Base-by-base conservation (phyloP, 148 eudicot species). In the Silene latifolia region DNA sequence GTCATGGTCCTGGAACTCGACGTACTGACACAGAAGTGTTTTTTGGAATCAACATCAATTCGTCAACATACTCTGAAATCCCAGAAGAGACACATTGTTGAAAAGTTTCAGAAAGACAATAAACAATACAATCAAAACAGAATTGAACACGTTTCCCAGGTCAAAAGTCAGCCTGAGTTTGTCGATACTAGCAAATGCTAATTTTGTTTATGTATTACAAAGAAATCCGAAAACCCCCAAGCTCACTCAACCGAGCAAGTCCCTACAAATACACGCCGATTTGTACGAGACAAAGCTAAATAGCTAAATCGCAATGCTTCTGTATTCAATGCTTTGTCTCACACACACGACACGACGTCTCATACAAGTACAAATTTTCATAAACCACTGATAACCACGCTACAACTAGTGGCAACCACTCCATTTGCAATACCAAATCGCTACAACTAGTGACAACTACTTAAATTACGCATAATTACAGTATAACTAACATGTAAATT, bases 41-140 rank as follows among this genome's bases (percentile, higher is more conserved):
- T 88, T 80, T 90, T 17, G 96, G 96, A 78, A 95, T 90, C 93
- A 87, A 72, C 88, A 76, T 86, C 32, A 78, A 89, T 77, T 92
- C 97, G 72, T 92, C 96, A 73, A 77, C 84, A 68, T 95, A 95
- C 79, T 95, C 98, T 95, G 98, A 88, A 94, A 94, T 86, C 54
- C 68, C 77, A 86, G 59, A 67, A 77, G 77, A 80, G 66, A 71
- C 21, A 82, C 58, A 80, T 64, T 80, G 59, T 63, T 82, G 71
- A 82, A 87, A 74, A 70, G 77, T 85, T 48, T 0, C 7, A 84
- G 77, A 85, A 42, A 64, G 78, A 76, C 71, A 80, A 27, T 69
- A 32, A 73, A 71, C 73, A 21, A 73, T 64, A 82, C 71, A 82
- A 24, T 67, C 12, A 71, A 69, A 82, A 58, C 47, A 63, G 39